Percentiles rank a stretch among this genome's conserved stretches.
Evolutionary conservation across 768 basidiomycete genomes (phyloP).

Genomic region (Dacryopinax primogenitus): DNA sequence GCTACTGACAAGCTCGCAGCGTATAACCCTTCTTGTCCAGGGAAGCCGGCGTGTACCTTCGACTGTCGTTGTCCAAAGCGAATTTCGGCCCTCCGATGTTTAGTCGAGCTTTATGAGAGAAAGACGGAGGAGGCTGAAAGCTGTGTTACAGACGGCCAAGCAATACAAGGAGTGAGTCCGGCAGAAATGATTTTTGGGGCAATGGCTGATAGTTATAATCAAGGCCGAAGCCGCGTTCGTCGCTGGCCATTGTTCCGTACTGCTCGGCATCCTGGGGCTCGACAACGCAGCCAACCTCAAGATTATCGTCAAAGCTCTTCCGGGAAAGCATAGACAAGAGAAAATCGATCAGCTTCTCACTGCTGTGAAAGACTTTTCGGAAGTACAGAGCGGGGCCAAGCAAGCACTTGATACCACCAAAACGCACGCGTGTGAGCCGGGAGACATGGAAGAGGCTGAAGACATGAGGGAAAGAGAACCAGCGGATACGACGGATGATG

Average conservation of each 20-base stretch:
- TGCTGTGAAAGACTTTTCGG: neutral
- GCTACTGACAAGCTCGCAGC: conserved; percentile 26
- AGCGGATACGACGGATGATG: neutral
- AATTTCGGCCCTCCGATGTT: conserved; percentile 38
- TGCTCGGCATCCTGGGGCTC: conserved; percentile 45
- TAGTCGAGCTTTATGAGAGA: conserved; percentile 37
- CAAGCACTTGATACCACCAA: neutral
- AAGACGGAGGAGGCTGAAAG: conserved; percentile 22
- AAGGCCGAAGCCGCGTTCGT: conserved; percentile 27
- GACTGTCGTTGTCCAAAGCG: conserved; percentile 41
- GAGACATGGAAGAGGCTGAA: neutral
- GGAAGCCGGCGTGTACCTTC: conserved; percentile 38
- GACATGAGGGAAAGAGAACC: neutral
- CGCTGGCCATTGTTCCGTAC: conserved; percentile 59
- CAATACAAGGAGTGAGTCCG: conserved; percentile 25
- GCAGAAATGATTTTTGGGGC: conserved; percentile 35
- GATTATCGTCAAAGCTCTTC: neutral
- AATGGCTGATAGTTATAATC: conserved; percentile 4
- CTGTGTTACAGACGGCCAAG: conserved; percentile 2
- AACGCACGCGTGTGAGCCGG: neutral
- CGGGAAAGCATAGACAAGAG: neutral
- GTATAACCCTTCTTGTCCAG: conserved; percentile 40
- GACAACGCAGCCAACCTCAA: conserved; percentile 18
- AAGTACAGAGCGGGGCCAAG: neutral
- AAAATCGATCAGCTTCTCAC: neutral